phyloP scores from a whole-genome alignment of 345 rosid species.

The Laguncularia racemosa region DNA sequence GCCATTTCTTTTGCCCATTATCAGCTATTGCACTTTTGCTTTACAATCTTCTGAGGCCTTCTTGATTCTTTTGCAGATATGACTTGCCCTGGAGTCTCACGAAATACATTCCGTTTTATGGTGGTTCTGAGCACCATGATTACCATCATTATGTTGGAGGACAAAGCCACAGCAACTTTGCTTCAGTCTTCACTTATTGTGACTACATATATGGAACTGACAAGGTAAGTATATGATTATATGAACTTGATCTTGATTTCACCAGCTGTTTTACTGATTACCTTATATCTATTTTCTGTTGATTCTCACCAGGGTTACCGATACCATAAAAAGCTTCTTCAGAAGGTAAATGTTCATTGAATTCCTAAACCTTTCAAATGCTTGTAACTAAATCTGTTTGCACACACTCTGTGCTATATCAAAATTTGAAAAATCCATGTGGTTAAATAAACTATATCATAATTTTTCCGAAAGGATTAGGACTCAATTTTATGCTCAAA shows the following conservation, averaged over 20 bases:
- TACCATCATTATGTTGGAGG: conserved; percentile 98
- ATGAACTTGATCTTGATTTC: not conserved
- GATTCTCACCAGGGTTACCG: conserved; percentile 61
- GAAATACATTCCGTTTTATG: conserved; percentile 88
- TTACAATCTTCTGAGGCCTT: not conserved
- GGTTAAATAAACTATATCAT: too few relatives aligned
- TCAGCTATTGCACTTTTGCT: not conserved
- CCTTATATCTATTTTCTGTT: conserved; percentile 1
- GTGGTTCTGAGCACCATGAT: conserved; percentile 96
- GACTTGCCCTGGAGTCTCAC: conserved; percentile 90
- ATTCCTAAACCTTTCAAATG: too few relatives aligned
- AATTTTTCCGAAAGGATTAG: too few relatives aligned
- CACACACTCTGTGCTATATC: too few relatives aligned
- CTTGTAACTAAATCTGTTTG: too few relatives aligned
- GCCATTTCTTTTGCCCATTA: too few relatives aligned
- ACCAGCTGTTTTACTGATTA: not conserved
- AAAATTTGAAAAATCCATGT: too few relatives aligned
- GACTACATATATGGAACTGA: conserved; percentile 92
- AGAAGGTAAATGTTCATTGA: conserved; percentile 61
- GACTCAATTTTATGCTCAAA: too few relatives aligned
- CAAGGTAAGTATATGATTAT: conserved; percentile 38
- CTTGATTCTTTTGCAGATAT: conserved; percentile 35
- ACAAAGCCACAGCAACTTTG: conserved; percentile 98
- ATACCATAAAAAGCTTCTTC: conserved; percentile 72
- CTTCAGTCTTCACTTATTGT: conserved; percentile 95